Evolutionary conservation across 345 rosid species (phyloP).

Genomic region (Eucalyptus pauciflora): DNA sequence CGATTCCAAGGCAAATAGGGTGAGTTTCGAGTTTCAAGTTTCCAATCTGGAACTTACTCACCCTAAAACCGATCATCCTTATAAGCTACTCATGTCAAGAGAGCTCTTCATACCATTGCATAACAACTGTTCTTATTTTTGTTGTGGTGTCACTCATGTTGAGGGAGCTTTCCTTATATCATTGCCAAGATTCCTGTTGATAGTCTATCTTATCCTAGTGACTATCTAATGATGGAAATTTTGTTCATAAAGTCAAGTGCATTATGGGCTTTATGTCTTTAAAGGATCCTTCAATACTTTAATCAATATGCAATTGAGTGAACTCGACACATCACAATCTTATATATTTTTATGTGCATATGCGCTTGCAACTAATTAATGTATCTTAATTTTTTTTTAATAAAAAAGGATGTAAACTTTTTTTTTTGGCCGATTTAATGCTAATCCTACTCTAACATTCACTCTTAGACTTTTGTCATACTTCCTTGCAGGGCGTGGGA

Average conservation of each 20-base stretch:
- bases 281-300: background rate
- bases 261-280: background rate
- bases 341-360: too few relatives aligned
- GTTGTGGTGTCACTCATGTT: background rate
- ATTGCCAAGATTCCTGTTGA: background rate
- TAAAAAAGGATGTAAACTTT: background rate
- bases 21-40: too few relatives aligned
- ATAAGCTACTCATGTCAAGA: background rate
- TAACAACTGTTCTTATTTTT: background rate
- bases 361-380: background rate
- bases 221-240: background rate
- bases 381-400: background rate
- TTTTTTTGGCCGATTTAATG: too few relatives aligned
- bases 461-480: too few relatives aligned
- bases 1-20: background rate
- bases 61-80: too few relatives aligned
- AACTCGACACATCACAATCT: background rate
- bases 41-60: fast-evolving
- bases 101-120: background rate
- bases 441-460: too few relatives aligned
- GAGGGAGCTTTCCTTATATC: background rate
- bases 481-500: too few relatives aligned
- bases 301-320: background rate
- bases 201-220: background rate
- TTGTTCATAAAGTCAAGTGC: background rate